These are phyloP conservation scores for Colletotrichum higginsianum DNA, from an alignment of 2,329 filamentous ascomycete genomes.

Conservation along the genomic window DNA sequence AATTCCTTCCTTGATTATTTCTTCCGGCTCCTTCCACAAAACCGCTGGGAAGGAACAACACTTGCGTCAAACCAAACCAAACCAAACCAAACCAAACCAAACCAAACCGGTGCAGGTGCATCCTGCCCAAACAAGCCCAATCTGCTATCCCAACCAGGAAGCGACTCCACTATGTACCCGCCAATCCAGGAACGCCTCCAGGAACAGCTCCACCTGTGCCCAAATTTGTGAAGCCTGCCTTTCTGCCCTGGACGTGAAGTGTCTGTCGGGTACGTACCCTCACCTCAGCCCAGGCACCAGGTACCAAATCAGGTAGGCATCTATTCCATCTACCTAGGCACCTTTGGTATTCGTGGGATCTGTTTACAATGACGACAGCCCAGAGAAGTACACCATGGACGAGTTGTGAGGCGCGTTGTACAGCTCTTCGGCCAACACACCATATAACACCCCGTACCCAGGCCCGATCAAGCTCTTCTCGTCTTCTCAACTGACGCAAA, in stretches of 20 bases:
- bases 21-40: too few species aligned
- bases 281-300: too few species aligned
- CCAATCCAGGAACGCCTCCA: conserved; percentile 39
- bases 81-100: conserved; percentile 8
- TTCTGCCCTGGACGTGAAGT: background rate
- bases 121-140: conserved; percentile 24
- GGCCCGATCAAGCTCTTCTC: too few species aligned
- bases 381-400: background rate
- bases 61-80: conserved; percentile 4
- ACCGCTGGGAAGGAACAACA: conserved; percentile 1
- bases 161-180: conserved; percentile 7
- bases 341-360: background rate
- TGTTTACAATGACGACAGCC: conserved; percentile 29
- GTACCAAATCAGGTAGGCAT: too few species aligned
- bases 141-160: conserved; percentile 12
- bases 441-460: too few species aligned
- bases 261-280: background rate
- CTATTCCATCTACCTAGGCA: background rate
- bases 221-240: conserved; percentile 14
- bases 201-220: conserved; percentile 10
- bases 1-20: too few species aligned
- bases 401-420: too few species aligned
- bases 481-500: background rate
- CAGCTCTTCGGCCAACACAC: too few species aligned
- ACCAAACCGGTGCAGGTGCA: conserved; percentile 15